Base-by-base conservation (phyloP, 768 basidiomycete genomes). In the Psilocybe cubensis region DNA sequence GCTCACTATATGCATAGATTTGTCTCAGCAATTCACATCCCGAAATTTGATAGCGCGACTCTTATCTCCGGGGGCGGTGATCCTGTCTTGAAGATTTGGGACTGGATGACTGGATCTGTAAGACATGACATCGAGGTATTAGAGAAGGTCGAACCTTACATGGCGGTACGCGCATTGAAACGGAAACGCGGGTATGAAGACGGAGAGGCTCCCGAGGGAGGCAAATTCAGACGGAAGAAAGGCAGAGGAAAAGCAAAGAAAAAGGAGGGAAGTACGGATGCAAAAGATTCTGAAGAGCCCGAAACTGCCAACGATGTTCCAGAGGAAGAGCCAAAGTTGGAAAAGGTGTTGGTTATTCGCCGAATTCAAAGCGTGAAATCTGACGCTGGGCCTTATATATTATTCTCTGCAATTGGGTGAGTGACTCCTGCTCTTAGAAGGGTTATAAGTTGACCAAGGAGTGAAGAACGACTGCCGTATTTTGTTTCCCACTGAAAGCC, bases 31-130 rank as follows among this genome's bases (percentile, higher is more conserved):
- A 74, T 96, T 17, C 88, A 92, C 60, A 79, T 91, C n/a, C 86
- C 87, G 0, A 47, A 68, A 5, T 80, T 71, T 57, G 68, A 75
- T 17, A 77, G 78, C 11, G 57, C 72, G 0, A 63, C 66, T 27
- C 77, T 99, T 21, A 78, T 98, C 8, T 95, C 94, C 0, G 96
- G 92, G 5, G 96, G 96, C 10, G 96, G 96, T 0, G 96, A 98
- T 64, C 75, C 82, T 0, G 73, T 79, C 52, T 69, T 96, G 18
- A 89, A 88, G 65, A 58, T 93, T 7, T 96, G 92, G 92, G 82
- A 92, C 59, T 92, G 89, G 87, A 81, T 86, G 71, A 75, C 76
- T 0, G 95, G 94, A 0, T 62, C 63, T 31, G 67, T 84, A 33
- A 70, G 79, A 31, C 74, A 76, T 27, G 80, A 85, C 35, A 73